A percentile compares a stretch with the other conserved stretches of the same genome.
Evolutionary conservation across 768 basidiomycete species (phyloP).

Genomic region (Gelatoporia subvermispora): DNA sequence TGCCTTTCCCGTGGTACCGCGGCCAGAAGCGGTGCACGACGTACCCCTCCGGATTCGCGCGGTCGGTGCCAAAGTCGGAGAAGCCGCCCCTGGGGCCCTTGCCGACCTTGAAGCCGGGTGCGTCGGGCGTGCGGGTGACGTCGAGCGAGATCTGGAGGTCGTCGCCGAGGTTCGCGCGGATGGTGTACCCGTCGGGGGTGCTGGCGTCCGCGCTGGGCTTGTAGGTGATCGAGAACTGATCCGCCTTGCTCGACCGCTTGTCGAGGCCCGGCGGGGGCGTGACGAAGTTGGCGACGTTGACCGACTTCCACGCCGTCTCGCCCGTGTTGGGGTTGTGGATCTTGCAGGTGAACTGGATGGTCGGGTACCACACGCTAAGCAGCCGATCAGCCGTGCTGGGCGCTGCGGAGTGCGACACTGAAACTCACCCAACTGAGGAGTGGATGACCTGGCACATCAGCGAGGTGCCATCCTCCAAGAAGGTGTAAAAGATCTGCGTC

Average conservation of each 20-base stretch:
- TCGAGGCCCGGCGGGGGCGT: slow-evolving; percentile 73
- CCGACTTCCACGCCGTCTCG: slow-evolving; percentile 76
- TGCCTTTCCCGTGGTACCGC: slow-evolving; percentile 54
- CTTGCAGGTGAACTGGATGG: slow-evolving; percentile 92
- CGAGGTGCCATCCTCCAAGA: slow-evolving; percentile 73
- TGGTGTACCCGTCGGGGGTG: slow-evolving; percentile 69
- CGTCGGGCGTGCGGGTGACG: slow-evolving; percentile 59
- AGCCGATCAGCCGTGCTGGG: slow-evolving; percentile 5
- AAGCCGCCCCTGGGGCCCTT: slow-evolving; percentile 83
- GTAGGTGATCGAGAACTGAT: slow-evolving; percentile 76
- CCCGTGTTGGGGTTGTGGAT: slow-evolving; percentile 74
- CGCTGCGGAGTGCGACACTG: slow-evolving; percentile 7
- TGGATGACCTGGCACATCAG: slow-evolving; percentile 85
- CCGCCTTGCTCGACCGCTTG: slow-evolving; percentile 82
- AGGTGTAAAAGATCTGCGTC: slow-evolving; percentile 84
- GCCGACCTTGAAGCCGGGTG: slow-evolving; percentile 89
- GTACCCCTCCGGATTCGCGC: slow-evolving; percentile 70
- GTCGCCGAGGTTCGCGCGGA: slow-evolving; percentile 73
- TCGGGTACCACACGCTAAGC: slow-evolving; percentile 84
- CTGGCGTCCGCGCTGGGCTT: slow-evolving; percentile 53
- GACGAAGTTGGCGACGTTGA: slow-evolving; percentile 79
- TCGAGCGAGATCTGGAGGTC: slow-evolving; percentile 80
- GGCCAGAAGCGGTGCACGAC: slow-evolving; percentile 94
- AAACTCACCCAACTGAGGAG: slow-evolving; percentile 78
- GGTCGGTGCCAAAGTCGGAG: slow-evolving; percentile 79